Evolutionary conservation across 2,329 filamentous ascomycete genomes (phyloP), one percentile per base, ranked within the genome.

Genomic region (Elsinoe necatrix): DNA sequence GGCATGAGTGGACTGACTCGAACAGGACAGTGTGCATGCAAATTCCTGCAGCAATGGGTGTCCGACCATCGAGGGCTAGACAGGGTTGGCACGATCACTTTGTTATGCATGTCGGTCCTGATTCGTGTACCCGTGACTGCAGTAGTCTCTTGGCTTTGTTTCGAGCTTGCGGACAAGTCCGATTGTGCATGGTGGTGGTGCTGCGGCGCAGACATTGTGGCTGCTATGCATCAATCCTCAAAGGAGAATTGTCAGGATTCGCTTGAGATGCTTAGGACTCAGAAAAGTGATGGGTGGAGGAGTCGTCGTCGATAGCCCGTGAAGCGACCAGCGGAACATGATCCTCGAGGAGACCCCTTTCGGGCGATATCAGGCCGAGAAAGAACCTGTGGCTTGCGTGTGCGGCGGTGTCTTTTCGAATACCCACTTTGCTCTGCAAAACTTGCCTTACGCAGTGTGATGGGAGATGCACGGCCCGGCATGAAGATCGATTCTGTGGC

Each of bases 31-130:
- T 9, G 16, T 52, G 48, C 48, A n/a, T 39, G 34, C 25, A 18
- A 52, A 20, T 37, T 37, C 16, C 16, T 52, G 48, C 48, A 52
- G 20, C 8, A 8, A 11, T 39, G 48, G 29, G 48, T 52, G 48
- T 52, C 48, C 20, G 31, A 52, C 48, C 48, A 23, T 34, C 31
- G 34, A n/a, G 48, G 48, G 48, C 48, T 52, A 52, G 48, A 52
- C 48, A 52, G 48, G 48, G 48, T 35, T 52, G 48, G 48, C 48
- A 52, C 48, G 31, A 48, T 43, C 18, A 43, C 25, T 37, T 37
- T 52, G 48, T 35, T 52, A 39, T 52, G 48, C 31, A 52, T 52
- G 48, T 31, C 29, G 29, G 31, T 8, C 31, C 14, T 23, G 48
- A 52, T n/a, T 52, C 48, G 48, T 12, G 48, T 52, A 7, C 20